phyloP scores from a whole-genome alignment of 805 yeast genomes.

The Starmerella geochares region DNA sequence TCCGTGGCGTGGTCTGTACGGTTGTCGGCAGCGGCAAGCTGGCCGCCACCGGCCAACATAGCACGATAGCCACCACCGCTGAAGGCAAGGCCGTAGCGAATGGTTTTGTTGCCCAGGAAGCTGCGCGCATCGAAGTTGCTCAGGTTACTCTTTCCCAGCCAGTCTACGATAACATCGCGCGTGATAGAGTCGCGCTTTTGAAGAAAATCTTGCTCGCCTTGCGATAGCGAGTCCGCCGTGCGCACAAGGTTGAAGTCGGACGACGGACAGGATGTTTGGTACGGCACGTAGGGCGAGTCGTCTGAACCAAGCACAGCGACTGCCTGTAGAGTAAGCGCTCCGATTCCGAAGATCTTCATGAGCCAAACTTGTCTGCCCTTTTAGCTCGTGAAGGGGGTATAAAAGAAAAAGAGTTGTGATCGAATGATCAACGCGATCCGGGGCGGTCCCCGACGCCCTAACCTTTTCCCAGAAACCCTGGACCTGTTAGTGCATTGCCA shows the following conservation, averaged over 20 bases:
- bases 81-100: conserved; percentile 39
- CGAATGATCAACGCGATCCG: not conserved
- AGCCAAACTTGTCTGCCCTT: not conserved
- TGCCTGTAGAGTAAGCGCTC: not conserved
- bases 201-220: conserved; percentile 30
- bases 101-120: conserved; percentile 28
- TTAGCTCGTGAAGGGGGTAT: not conserved
- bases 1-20: conserved; percentile 34
- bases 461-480: not conserved
- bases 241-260: conserved; percentile 28
- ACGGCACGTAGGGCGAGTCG: conserved; percentile 33
- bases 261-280: conserved; percentile 33
- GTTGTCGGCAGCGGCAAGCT: conserved; percentile 41
- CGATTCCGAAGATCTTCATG: conserved; percentile 3
- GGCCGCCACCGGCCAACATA: conserved; percentile 51
- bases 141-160: conserved; percentile 39
- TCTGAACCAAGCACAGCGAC: conserved; percentile 8
- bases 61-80: conserved; percentile 83
- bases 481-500: not conserved
- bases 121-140: conserved; percentile 40
- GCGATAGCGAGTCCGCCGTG: conserved; percentile 27
- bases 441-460: not conserved
- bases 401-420: not conserved
- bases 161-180: conserved; percentile 35
- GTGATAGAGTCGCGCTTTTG: conserved; percentile 30